Base-by-base conservation (phyloP, 805 yeast genomes). In the Spathaspora gorwiae region DNA sequence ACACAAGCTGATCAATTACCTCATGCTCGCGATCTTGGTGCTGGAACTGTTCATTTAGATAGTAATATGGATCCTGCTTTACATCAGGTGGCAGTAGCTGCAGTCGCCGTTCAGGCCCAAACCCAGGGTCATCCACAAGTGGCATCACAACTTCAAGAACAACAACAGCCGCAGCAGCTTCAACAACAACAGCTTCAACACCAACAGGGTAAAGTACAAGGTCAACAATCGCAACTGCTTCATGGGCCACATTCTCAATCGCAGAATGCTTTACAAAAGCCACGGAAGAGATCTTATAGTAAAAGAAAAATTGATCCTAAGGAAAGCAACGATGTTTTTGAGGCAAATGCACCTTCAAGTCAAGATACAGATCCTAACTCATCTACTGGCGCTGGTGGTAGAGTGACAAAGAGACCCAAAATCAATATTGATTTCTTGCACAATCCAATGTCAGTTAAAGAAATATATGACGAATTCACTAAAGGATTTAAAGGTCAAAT, bases 401-500 rank as follows among this genome's bases (percentile, higher is more conserved):
- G 26, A 39, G 42, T 46, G 19, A 39, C 46, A 41, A 70, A 68
- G 44, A 59, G 62, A 40, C 75, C 73, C 14, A 68, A 66, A 50
- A 61, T 71, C 35, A 45, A 53, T 24, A 62, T 70, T 39, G 70
- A 68, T 37, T 71, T 71, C 48, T 57, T 71, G 29, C 75, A 70
- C 47, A 71, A 70, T 43, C 76, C 75, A 9, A 68, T 66, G 65
- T 66, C 75, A 2, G 71, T 71, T 6, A 61, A 63, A 46, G 75
- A 71, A 47, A 71, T 71, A 37, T 69, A 70, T 55, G 75, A 70
- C 41, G 76, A 71, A 52, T 71, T 68, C 53, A 67, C 68, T 42
- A 65, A 65, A 41, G 76, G 76, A 6, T 70, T 68, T 52, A 61
- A 69, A 11, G 75, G 75, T 14, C 76, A 71, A 52, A 64, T 65